Evolutionary conservation across 1,139 yeast species (phyloP).

Genomic region (Meyerozyma smithsonii): DNA sequence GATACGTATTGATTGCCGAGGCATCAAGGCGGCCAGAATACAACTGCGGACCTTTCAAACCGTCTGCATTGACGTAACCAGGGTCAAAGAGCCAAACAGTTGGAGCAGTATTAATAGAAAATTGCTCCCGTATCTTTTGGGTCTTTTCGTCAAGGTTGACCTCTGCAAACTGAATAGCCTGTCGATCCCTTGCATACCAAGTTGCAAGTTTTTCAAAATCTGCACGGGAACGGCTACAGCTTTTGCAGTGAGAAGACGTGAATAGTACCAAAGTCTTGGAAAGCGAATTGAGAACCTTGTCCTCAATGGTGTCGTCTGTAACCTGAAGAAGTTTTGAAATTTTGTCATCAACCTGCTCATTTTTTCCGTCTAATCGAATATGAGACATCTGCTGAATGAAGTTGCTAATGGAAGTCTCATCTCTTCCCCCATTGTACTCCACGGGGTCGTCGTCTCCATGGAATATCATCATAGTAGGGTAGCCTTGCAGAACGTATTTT

Average conservation of each 20-base stretch:
- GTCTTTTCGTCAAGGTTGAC: slow-evolving; percentile 44
- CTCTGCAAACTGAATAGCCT: slow-evolving; percentile 39
- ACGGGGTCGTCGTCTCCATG: slow-evolving; percentile 47
- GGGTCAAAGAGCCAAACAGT: slow-evolving; percentile 47
- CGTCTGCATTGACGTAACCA: slow-evolving; percentile 22
- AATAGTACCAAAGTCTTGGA: slow-evolving; percentile 29
- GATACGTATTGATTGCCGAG: slow-evolving; percentile 39
- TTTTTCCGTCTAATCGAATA: slow-evolving; percentile 15
- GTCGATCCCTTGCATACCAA: slow-evolving; percentile 24
- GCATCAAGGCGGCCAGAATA: slow-evolving; percentile 41
- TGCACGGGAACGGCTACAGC: slow-evolving; percentile 24
- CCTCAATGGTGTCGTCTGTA: slow-evolving; percentile 32
- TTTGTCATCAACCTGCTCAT: slow-evolving; percentile 2
- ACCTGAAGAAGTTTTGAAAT: slow-evolving; percentile 20
- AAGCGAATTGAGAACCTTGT: slow-evolving; percentile 21
- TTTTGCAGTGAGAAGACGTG: slow-evolving; percentile 35
- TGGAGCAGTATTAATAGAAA: slow-evolving; percentile 46
- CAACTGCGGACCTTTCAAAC: slow-evolving; percentile 34
- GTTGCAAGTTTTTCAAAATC: slow-evolving; percentile 31
- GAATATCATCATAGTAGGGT: slow-evolving; percentile 60
- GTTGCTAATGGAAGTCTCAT: slow-evolving; percentile 39
- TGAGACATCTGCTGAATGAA: slow-evolving; percentile 39
- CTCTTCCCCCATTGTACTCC: slow-evolving; percentile 46
- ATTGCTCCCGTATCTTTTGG: slow-evolving; percentile 37
- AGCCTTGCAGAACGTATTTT: slow-evolving; percentile 55